Evolutionary conservation across 768 basidiomycete genomes (phyloP).

Genomic region (Hericium alpestre): DNA sequence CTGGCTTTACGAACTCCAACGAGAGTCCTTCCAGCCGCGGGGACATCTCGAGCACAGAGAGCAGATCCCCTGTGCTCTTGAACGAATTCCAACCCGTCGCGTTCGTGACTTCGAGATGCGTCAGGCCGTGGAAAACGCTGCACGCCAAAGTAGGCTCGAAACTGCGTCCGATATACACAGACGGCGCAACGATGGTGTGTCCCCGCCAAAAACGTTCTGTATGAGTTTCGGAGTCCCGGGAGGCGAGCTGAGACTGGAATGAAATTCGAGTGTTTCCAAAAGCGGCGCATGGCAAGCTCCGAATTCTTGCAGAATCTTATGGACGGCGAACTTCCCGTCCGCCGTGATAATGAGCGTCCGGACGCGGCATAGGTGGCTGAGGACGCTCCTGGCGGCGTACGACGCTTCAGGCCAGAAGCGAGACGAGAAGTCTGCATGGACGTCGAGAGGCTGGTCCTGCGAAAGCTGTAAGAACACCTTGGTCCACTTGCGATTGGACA

Average conservation of each 20-base stretch:
- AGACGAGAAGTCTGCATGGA: not conserved
- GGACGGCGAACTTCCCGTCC: not conserved
- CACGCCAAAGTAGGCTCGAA: not conserved
- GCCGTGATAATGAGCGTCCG: not conserved
- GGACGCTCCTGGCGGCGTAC: not conserved
- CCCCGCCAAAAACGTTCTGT: not conserved
- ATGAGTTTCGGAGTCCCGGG: not conserved
- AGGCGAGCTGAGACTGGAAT: not conserved
- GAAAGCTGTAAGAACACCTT: not conserved
- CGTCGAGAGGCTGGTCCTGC: not conserved
- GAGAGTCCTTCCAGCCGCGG: not conserved
- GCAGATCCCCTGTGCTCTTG: not conserved
- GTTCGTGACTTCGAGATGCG: not conserved
- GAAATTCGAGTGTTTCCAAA: not conserved
- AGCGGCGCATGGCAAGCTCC: not conserved
- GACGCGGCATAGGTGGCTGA: not conserved
- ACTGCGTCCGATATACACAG: not conserved
- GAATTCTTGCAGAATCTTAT: not conserved
- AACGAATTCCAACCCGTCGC: not conserved
- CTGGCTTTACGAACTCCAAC: not conserved
- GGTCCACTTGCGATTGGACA: not conserved
- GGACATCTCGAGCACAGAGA: not conserved
- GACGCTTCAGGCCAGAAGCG: not conserved
- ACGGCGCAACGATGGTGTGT: not conserved
- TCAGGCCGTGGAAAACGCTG: not conserved